These are phyloP conservation scores for Mesembryanthemum crystallinum DNA, from an alignment of 148 eudicot genomes.

Conservation along the genomic window DNA sequence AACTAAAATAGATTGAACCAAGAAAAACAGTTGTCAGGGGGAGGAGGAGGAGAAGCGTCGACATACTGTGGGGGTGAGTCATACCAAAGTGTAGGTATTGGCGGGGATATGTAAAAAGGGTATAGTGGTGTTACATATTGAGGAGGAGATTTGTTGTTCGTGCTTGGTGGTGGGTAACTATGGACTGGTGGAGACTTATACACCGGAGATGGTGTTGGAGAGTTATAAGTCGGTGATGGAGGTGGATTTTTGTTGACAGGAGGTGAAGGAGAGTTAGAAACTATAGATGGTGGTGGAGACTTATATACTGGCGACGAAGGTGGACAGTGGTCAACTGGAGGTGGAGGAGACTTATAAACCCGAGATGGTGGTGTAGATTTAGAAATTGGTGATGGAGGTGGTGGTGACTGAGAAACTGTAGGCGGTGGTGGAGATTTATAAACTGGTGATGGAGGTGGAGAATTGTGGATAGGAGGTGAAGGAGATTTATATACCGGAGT, in stretches of 20 bases:
- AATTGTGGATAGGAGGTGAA: too few relatives aligned
- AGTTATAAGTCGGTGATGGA: conserved; percentile 17
- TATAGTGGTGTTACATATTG: neutral
- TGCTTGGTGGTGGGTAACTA: too few relatives aligned
- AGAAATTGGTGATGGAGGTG: too few relatives aligned
- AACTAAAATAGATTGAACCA: neutral
- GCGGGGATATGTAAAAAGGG: conserved; percentile 9
- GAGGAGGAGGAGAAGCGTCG: conserved; percentile 18
- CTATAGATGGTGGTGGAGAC: too few relatives aligned
- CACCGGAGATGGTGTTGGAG: conserved; percentile 21
- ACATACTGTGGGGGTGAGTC: conserved; percentile 8
- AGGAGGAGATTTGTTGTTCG: too few relatives aligned
- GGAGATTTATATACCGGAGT: too few relatives aligned
- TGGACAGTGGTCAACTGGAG: neutral
- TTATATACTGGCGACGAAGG: too few relatives aligned
- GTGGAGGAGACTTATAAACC: conserved; percentile 18
- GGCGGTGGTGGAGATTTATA: too few relatives aligned
- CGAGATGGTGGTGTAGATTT: conserved; percentile 24
- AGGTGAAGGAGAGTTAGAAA: conserved; percentile 18
- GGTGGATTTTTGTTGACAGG: too few relatives aligned
- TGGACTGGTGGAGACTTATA: conserved; percentile 24
- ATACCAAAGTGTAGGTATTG: conserved; percentile 1
- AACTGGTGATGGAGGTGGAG: too few relatives aligned
- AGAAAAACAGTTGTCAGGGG: neutral
- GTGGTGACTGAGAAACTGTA: conserved; percentile 15